These are phyloP conservation scores for Murraya paniculata DNA, from an alignment of 345 rosid species.

Conservation along the genomic window DNA sequence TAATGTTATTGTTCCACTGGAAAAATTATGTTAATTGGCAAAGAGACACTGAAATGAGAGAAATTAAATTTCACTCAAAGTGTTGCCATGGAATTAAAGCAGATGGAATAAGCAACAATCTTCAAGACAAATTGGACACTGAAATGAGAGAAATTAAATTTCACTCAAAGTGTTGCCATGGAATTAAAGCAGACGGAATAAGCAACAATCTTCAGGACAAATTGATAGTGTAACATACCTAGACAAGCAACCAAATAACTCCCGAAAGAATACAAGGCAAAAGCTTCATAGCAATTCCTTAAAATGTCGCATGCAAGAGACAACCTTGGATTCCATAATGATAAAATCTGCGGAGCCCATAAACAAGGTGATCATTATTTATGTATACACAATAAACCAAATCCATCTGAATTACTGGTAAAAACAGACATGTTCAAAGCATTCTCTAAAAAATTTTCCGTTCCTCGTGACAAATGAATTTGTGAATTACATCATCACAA, in stretches of 20 bases:
- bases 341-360: slow-evolving; percentile 42
- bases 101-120: background rate
- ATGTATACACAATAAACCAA: background rate
- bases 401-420: background rate
- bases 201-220: background rate
- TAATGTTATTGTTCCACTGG: background rate
- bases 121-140: background rate
- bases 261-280: slow-evolving; percentile 84
- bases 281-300: slow-evolving; percentile 89
- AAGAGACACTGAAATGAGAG: background rate
- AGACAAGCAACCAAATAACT: slow-evolving; percentile 89
- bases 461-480: background rate
- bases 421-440: background rate
- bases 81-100: background rate
- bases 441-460: background rate
- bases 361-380: background rate
- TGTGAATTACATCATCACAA: background rate
- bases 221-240: slow-evolving; percentile 39
- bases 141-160: background rate
- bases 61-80: background rate
- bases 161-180: background rate
- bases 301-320: slow-evolving; percentile 75
- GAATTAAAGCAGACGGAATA: background rate
- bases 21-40: background rate
- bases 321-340: slow-evolving; percentile 55